Conservation (phyloP, 139 green algal genomes). For the Coelastrella sp. region DNA sequence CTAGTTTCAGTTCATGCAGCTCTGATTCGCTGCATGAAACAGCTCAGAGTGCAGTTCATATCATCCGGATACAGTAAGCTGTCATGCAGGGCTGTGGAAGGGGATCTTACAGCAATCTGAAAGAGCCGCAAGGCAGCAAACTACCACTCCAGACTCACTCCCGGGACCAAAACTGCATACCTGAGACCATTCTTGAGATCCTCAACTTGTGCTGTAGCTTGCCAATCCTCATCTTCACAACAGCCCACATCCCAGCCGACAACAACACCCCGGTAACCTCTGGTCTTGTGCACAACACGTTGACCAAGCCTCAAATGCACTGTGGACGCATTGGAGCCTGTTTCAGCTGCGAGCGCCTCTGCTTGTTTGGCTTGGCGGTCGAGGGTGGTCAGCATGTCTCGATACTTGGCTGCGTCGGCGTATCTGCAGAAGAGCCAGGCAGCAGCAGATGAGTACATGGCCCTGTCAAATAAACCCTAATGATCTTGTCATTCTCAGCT, state of each 20-base stretch:
- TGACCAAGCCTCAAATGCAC: slow-evolving; percentile 76
- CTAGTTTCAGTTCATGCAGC: no score
- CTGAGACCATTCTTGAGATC: slow-evolving; percentile 17
- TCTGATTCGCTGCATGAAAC: no score
- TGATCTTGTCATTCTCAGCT: no score
- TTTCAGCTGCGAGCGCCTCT: slow-evolving; percentile 19
- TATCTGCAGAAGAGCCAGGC: slow-evolving; percentile 66
- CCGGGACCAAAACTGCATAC: neutral
- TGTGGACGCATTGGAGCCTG: neutral
- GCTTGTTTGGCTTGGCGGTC: slow-evolving; percentile 63
- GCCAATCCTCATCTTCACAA: slow-evolving; percentile 84
- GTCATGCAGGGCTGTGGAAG: no score
- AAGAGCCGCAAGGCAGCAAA: no score
- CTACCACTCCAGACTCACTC: no score
- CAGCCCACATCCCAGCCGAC: slow-evolving; percentile 83
- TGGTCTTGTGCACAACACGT: slow-evolving; percentile 72
- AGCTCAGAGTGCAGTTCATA: no score
- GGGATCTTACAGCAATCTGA: no score
- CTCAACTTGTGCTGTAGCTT: slow-evolving; percentile 45
- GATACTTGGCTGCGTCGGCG: slow-evolving; percentile 71
- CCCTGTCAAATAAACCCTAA: no score
- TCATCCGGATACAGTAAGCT: no score
- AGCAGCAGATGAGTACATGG: neutral
- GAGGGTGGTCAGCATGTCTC: slow-evolving; percentile 77
- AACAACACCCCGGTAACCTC: slow-evolving; percentile 75